Conservation (phyloP, 2,329 filamentous ascomycete species). For the Phaeoacremonium minimum region DNA sequence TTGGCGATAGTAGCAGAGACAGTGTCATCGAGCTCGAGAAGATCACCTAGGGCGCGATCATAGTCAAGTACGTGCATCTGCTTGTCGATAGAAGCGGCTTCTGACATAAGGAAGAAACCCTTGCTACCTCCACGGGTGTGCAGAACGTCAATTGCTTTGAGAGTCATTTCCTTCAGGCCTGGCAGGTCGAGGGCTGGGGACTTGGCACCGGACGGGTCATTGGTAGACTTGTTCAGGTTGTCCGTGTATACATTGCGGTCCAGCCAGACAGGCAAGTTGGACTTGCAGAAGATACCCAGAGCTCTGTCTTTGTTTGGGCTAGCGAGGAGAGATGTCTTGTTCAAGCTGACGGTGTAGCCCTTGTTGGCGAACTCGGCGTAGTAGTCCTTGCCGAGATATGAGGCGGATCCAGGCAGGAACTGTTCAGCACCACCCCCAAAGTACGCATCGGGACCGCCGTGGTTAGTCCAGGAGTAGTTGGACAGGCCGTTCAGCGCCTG, state of each 20-base stretch:
- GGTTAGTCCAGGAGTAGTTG: slow-evolving; percentile 79
- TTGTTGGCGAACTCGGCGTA: slow-evolving; percentile 71
- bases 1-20: slow-evolving; percentile 70
- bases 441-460: slow-evolving; percentile 72
- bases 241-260: slow-evolving; percentile 77
- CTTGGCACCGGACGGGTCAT: slow-evolving; percentile 64
- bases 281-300: slow-evolving; percentile 73
- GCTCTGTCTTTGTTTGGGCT: slow-evolving; percentile 57
- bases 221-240: slow-evolving; percentile 62
- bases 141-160: slow-evolving; percentile 82
- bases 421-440: slow-evolving; percentile 82
- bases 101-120: slow-evolving; percentile 85
- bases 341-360: slow-evolving; percentile 67
- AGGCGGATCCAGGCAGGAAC: slow-evolving; percentile 62
- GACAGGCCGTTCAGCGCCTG: slow-evolving; percentile 70
- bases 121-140: slow-evolving; percentile 59
- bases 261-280: slow-evolving; percentile 78
- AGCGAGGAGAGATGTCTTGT: slow-evolving; percentile 65
- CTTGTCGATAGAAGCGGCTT: slow-evolving; percentile 84
- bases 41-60: slow-evolving; percentile 77
- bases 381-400: slow-evolving; percentile 70
- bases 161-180: slow-evolving; percentile 83
- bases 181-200: slow-evolving; percentile 69
- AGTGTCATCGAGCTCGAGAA: slow-evolving; percentile 82
- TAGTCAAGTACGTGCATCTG: slow-evolving; percentile 86